A percentile compares a stretch with the other conserved stretches of the same genome.
Conservation (phyloP, 1,284 basidiomycete genomes). For the Ceratobasidium sp. region DNA sequence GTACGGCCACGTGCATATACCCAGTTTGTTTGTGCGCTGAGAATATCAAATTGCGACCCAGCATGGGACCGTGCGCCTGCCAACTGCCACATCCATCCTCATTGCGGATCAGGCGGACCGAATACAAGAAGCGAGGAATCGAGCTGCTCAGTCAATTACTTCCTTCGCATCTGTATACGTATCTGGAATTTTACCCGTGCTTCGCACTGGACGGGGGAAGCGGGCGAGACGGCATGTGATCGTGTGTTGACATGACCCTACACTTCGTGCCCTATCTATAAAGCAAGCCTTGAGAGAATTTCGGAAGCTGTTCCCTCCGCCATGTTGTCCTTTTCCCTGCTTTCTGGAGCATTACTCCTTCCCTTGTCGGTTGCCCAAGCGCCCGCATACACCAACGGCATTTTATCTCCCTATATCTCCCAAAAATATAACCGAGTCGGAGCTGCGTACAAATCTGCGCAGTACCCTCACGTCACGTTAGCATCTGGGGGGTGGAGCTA, state of each 20-base stretch:
- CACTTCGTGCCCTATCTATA: background rate
- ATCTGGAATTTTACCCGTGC: background rate
- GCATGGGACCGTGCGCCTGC: too few species aligned
- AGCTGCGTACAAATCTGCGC: slow-evolving; percentile 48
- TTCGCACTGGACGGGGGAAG: background rate
- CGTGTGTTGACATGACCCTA: background rate
- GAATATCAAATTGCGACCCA: too few species aligned
- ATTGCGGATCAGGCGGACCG: background rate
- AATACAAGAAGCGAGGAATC: background rate
- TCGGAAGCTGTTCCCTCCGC: background rate
- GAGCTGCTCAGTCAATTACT: background rate
- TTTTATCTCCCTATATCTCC: slow-evolving; percentile 30
- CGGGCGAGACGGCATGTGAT: background rate
- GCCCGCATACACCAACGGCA: slow-evolving; percentile 18
- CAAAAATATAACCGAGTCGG: slow-evolving; percentile 32
- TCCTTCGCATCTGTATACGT: background rate
- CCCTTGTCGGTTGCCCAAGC: background rate
- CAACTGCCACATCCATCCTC: too few species aligned
- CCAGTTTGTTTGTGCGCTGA: too few species aligned
- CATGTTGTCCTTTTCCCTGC: slow-evolving; percentile 22
- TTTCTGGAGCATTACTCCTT: background rate
- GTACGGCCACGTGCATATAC: too few species aligned
- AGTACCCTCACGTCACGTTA: slow-evolving; percentile 66
- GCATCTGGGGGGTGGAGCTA: slow-evolving; percentile 58
- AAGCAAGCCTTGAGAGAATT: background rate